Percentiles rank a stretch among this genome's conserved stretches.
Conservation (phyloP, 106 monocot genomes). For the Apostasia ramifera region DNA sequence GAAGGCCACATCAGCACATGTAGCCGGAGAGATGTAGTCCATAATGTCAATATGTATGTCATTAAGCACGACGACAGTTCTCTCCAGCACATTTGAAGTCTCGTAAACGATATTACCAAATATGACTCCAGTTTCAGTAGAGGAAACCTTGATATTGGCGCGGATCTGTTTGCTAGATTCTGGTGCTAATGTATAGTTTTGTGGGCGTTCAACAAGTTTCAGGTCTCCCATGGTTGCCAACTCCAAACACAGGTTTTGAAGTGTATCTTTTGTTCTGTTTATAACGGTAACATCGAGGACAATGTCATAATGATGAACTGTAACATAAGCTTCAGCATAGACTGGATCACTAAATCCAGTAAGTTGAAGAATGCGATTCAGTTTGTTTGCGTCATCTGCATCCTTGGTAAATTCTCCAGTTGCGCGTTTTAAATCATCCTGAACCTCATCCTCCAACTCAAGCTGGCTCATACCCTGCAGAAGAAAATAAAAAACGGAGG, state of each 20-base stretch:
- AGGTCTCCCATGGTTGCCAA: slow-evolving; percentile 93
- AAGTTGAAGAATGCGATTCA: slow-evolving; percentile 84
- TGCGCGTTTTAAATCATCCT: slow-evolving; percentile 89
- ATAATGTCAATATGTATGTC: slow-evolving; percentile 97
- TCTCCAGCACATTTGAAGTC: slow-evolving; percentile 81
- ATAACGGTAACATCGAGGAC: slow-evolving; percentile 93
- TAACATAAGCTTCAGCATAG: slow-evolving; percentile 91
- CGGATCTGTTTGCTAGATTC: slow-evolving; percentile 80
- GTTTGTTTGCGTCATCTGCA: slow-evolving; percentile 69
- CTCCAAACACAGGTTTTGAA: slow-evolving; percentile 87
- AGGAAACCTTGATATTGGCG: slow-evolving; percentile 94
- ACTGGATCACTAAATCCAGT: slow-evolving; percentile 93
- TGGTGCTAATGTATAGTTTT: slow-evolving; percentile 84
- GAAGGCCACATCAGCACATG: slow-evolving; percentile 82
- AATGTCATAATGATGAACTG: slow-evolving; percentile 93
- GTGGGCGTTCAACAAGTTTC: slow-evolving; percentile 89
- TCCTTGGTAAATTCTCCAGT: slow-evolving; percentile 89
- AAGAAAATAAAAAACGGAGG: background rate
- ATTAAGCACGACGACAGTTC: slow-evolving; percentile 79
- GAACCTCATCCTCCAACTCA: slow-evolving; percentile 89
- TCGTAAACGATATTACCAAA: slow-evolving; percentile 97
- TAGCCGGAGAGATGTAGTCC: slow-evolving; percentile 90
- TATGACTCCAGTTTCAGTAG: slow-evolving; percentile 93
- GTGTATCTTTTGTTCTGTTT: slow-evolving; percentile 82
- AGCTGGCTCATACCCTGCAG: slow-evolving; percentile 88